Percentiles rank a stretch among this genome's conserved stretches.
Conservation (phyloP, 2,329 filamentous ascomycete genomes). For the Colletotrichum destructivum region DNA sequence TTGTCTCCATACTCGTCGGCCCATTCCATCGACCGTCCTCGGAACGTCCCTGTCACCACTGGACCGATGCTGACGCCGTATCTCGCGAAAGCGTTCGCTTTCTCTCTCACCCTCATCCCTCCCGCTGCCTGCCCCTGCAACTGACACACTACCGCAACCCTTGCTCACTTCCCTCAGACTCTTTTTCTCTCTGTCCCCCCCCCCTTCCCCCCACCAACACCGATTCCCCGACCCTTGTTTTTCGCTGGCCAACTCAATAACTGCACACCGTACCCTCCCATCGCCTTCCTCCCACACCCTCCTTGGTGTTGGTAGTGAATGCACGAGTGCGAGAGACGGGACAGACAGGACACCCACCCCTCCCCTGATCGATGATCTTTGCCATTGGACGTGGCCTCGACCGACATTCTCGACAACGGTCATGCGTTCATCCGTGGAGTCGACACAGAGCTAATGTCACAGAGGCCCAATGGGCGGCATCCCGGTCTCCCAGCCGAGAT, state of each 20-base stretch:
- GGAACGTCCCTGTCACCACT: neutral
- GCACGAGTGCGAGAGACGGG: conserved; percentile 4
- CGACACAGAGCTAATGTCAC: conserved; percentile 61
- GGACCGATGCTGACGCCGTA: conserved; percentile 11
- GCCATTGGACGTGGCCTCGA: conserved; percentile 38
- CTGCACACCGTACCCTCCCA: conserved; percentile 34
- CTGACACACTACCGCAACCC: conserved; percentile 26
- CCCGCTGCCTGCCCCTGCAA: neutral
- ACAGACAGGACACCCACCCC: conserved; percentile 14
- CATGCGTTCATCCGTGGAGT: conserved; percentile 67
- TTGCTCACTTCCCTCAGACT: conserved; percentile 33
- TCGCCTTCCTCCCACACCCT: conserved; percentile 19
- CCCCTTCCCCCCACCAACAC: conserved; percentile 3
- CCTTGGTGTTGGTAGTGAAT: neutral
- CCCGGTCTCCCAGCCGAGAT: conserved; percentile 59
- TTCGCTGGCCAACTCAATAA: conserved; percentile 28
- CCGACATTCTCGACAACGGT: conserved; percentile 58
- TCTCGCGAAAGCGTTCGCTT: conserved; percentile 21
- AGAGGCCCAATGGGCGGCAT: conserved; percentile 59
- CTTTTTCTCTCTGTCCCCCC: neutral
- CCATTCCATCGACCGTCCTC: conserved; percentile 2
- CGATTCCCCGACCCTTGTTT: conserved; percentile 37
- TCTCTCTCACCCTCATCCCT: neutral
- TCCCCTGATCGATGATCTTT: conserved; percentile 40
- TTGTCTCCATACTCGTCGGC: conserved; percentile 22